These are phyloP conservation scores for Microsporum ferrugineum DNA, from an alignment of 2,329 filamentous ascomycete genomes.

Conservation along the genomic window DNA sequence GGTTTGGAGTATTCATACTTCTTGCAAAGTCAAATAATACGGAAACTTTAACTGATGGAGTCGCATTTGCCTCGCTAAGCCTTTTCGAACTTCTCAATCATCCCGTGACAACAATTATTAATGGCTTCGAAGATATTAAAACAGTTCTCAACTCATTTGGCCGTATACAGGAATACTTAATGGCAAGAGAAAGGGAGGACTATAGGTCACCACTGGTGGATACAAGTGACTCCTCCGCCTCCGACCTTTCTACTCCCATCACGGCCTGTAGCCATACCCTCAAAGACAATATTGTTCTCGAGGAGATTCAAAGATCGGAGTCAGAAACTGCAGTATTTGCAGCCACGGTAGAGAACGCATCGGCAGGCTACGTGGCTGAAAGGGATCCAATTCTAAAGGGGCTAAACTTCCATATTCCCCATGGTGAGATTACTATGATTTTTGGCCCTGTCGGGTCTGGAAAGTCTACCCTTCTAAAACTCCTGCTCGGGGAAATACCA, in stretches of 20 bases:
- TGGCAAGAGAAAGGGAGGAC: background rate
- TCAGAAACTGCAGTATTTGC: background rate
- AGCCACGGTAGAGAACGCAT: background rate
- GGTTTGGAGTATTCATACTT: background rate
- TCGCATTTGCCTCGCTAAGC: conserved; percentile 1
- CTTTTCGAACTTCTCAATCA: conserved; percentile 2
- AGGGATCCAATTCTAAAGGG: conserved; percentile 3
- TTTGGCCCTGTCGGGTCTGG: conserved; percentile 12
- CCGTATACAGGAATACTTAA: conserved; percentile 3
- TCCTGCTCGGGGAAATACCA: conserved; percentile 4
- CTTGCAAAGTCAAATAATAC: background rate
- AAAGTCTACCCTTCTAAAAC: conserved; percentile 8
- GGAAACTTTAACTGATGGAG: background rate
- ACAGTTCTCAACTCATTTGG: background rate
- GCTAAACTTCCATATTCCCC: background rate
- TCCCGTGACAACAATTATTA: background rate
- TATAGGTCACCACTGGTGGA: background rate
- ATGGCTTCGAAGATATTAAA: background rate
- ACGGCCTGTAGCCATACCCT: background rate
- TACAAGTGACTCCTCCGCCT: background rate
- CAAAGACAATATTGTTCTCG: background rate
- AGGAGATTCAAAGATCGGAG: background rate
- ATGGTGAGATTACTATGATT: conserved; percentile 6
- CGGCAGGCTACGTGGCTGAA: background rate
- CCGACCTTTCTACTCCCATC: background rate